phyloP scores from a whole-genome alignment of 768 basidiomycete species.

The Sporobolomyces roseus region DNA sequence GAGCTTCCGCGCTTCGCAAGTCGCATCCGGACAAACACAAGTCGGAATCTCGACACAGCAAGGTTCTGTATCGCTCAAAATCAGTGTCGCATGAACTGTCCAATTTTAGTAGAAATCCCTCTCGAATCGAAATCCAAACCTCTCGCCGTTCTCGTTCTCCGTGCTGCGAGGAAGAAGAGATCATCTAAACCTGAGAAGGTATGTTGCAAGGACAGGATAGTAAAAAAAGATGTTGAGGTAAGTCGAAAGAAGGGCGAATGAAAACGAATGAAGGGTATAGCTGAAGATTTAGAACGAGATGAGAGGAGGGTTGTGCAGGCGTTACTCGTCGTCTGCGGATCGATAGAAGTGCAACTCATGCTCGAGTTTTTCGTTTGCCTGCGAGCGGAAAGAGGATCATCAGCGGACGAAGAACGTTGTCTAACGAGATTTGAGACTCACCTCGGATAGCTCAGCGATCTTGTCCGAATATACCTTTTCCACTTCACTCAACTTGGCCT shows the following conservation, averaged over 20 bases:
- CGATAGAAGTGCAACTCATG: slow-evolving; percentile 31
- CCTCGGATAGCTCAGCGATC: slow-evolving; percentile 49
- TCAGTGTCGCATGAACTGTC: neutral
- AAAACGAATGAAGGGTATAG: too few relatives aligned
- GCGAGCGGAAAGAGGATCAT: neutral
- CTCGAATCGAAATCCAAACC: too few relatives aligned
- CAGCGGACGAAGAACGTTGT: neutral
- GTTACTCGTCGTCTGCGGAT: slow-evolving; percentile 8
- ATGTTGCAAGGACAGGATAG: too few relatives aligned
- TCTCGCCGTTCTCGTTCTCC: too few relatives aligned
- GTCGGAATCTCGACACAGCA: slow-evolving; percentile 5
- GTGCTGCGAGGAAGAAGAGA: too few relatives aligned
- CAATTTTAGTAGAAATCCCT: too few relatives aligned
- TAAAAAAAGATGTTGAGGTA: neutral
- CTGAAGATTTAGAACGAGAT: neutral
- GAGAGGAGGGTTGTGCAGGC: neutral
- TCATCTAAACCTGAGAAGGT: too few relatives aligned
- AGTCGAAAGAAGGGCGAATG: neutral
- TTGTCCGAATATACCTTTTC: slow-evolving; percentile 64
- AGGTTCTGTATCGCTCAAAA: neutral
- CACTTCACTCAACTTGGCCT: slow-evolving; percentile 70
- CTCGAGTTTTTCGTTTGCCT: slow-evolving; percentile 11
- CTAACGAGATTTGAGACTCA: neutral
- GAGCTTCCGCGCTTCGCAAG: slow-evolving; percentile 14
- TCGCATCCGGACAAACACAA: slow-evolving; percentile 22